Evolutionary conservation across 1,139 yeast species (phyloP).

Genomic region (Zygotorulaspora mrakii): DNA sequence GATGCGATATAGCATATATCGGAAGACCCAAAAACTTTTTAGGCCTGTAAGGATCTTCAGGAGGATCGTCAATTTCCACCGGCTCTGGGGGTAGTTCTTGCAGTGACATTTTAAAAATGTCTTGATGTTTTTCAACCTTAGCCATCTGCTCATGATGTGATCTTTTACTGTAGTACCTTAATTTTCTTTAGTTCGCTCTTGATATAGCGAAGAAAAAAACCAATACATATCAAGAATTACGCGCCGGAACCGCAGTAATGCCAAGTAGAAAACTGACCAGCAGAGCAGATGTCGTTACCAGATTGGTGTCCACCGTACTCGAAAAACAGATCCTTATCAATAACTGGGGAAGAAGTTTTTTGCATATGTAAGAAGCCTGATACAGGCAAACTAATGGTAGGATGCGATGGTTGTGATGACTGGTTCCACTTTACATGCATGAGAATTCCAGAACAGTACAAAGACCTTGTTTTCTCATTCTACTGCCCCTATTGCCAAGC

Average conservation of each 20-base stretch:
- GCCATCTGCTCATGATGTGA: neutral
- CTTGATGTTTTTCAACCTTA: neutral
- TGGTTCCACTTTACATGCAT: conserved; percentile 90
- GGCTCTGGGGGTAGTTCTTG: conserved; percentile 24
- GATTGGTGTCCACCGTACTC: conserved; percentile 35
- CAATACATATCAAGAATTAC: neutral
- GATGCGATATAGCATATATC: conserved; percentile 11
- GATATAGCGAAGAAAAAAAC: neutral
- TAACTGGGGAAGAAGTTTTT: conserved; percentile 56
- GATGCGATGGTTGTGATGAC: conserved; percentile 92
- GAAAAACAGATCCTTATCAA: conserved; percentile 25
- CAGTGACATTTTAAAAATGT: conserved; percentile 13
- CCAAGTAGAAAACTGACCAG: neutral
- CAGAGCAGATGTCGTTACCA: conserved; percentile 22
- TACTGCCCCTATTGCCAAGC: conserved; percentile 73
- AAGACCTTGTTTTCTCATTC: conserved; percentile 58
- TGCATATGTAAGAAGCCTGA: conserved; percentile 82
- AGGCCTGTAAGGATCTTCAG: conserved; percentile 11
- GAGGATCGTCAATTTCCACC: conserved; percentile 10
- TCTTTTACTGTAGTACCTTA: neutral
- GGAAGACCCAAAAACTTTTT: conserved; percentile 15
- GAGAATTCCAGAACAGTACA: conserved; percentile 51
- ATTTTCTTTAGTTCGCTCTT: neutral
- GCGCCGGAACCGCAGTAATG: neutral
- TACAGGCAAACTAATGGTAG: conserved; percentile 79